These are phyloP conservation scores for Dothideomycetidae sp. DNA, from an alignment of 2,329 filamentous ascomycete genomes.

Conservation along the genomic window DNA sequence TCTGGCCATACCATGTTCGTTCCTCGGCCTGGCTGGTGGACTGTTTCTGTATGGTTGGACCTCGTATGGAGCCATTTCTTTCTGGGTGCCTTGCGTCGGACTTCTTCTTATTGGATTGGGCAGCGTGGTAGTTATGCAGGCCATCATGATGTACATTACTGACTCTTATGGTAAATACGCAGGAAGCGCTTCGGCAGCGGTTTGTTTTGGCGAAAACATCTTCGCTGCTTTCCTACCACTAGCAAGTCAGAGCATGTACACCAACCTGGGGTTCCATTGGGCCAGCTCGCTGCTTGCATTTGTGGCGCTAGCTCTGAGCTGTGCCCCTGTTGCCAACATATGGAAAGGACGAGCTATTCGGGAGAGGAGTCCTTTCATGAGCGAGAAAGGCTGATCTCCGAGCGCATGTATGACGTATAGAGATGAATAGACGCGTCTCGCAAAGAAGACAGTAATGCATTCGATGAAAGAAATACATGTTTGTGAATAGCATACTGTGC, in stretches of 20 bases:
- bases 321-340: constrained; percentile 26
- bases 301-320: constrained; percentile 22
- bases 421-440: no score
- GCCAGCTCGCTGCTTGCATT: constrained; percentile 29
- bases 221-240: constrained; percentile 34
- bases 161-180: constrained; percentile 33
- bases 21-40: constrained; percentile 28
- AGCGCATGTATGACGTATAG: no score
- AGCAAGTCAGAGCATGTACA: constrained; percentile 32
- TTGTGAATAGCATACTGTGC: no score
- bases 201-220: constrained; percentile 30
- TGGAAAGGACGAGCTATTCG: constrained; percentile 11
- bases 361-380: constrained; percentile 11
- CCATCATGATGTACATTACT: constrained; percentile 29
- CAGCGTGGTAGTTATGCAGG: constrained; percentile 26
- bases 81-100: constrained; percentile 29
- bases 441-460: no score
- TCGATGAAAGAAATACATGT: no score
- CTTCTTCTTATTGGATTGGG: constrained; percentile 30
- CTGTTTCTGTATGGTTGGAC: constrained; percentile 38
- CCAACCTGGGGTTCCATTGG: constrained; percentile 28
- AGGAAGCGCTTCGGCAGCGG: constrained; percentile 29
- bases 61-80: constrained; percentile 23
- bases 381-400: no score
- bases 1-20: constrained; percentile 24